Evolutionary conservation across 192 early-diverging fungal species (phyloP).

Genomic region (Coemansia sp.): DNA sequence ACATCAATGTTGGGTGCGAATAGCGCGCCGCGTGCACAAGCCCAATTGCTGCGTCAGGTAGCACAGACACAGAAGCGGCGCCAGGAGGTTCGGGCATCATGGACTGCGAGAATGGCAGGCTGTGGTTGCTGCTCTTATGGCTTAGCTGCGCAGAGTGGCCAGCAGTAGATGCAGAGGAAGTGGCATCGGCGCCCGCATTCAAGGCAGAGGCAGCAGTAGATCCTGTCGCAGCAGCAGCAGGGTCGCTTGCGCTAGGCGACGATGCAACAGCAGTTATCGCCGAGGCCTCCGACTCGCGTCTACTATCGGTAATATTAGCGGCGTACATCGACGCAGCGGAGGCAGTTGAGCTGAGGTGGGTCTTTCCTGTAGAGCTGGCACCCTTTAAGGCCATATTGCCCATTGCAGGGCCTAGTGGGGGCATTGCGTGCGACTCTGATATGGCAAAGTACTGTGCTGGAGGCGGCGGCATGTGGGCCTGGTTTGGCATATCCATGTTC

Average conservation of each 20-base stretch:
- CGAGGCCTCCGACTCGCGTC: conserved; percentile 55
- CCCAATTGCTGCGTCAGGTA: background rate
- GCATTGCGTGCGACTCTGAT: conserved; percentile 12
- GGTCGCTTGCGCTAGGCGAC: conserved; percentile 25
- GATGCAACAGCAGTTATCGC: conserved; percentile 54
- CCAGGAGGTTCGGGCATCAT: background rate
- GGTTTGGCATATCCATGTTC: conserved; percentile 26
- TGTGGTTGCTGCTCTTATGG: conserved; percentile 6
- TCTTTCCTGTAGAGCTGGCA: conserved; percentile 4
- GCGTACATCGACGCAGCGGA: conserved; percentile 31
- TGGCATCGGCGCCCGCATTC: conserved; percentile 1
- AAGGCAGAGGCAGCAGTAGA: conserved; percentile 10
- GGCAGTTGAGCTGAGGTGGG: conserved; percentile 9
- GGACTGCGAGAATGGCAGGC: background rate
- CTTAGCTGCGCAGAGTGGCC: background rate
- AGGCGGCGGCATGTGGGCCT: background rate
- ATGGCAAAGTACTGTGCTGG: conserved; percentile 8
- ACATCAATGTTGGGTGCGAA: background rate
- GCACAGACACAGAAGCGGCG: background rate
- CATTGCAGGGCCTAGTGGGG: background rate
- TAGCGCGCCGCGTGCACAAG: background rate
- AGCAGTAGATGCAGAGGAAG: background rate
- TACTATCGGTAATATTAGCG: conserved; percentile 51
- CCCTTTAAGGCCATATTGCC: background rate
- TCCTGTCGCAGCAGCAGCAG: conserved; percentile 10